phyloP scores from a whole-genome alignment of 352 stramenopile species.

The Pythium brassicae region DNA sequence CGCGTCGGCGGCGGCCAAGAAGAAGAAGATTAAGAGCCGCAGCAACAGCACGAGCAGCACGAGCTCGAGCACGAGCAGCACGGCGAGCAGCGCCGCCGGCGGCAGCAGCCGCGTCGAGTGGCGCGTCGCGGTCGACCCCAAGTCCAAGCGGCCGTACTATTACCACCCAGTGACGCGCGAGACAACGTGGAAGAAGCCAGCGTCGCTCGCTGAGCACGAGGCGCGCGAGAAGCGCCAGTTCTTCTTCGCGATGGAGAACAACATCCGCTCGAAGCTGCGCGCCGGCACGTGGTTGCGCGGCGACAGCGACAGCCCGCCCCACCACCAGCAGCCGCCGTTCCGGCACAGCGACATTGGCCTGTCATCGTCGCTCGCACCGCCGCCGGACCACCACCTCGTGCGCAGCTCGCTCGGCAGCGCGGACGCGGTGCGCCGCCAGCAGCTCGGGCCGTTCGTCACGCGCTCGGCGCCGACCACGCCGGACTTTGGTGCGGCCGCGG shows the following conservation, averaged over 20 bases:
- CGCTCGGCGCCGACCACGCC: slow-evolving; percentile 48
- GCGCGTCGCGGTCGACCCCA: slow-evolving; percentile 74
- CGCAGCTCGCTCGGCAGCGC: slow-evolving; percentile 28
- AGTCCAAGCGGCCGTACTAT: slow-evolving; percentile 94
- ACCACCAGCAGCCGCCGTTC: slow-evolving; percentile 4
- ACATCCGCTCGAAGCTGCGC: slow-evolving; percentile 89
- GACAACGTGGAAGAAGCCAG: slow-evolving; percentile 97
- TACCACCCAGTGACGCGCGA: slow-evolving; percentile 95
- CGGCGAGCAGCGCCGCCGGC: not conserved
- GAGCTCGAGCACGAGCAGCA: slow-evolving; percentile 4
- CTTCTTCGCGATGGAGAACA: slow-evolving; percentile 96
- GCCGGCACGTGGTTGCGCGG: slow-evolving; percentile 54
- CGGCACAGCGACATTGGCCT: slow-evolving; percentile 20
- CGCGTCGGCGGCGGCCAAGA: not conserved
- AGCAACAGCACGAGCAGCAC: slow-evolving; percentile 16
- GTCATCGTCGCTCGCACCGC: slow-evolving; percentile 1
- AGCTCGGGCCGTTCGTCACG: slow-evolving; percentile 19
- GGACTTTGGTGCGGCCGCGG: slow-evolving; percentile 18
- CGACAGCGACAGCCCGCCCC: slow-evolving; percentile 13
- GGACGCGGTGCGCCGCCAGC: slow-evolving; percentile 14
- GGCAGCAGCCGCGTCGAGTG: slow-evolving; percentile 35
- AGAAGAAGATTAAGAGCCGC: slow-evolving; percentile 8
- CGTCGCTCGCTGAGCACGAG: slow-evolving; percentile 70
- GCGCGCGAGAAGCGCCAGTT: slow-evolving; percentile 84
- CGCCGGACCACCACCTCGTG: not conserved